Base-by-base conservation (phyloP, 2,329 filamentous ascomycete genomes). In the Ascochyta rabiei region DNA sequence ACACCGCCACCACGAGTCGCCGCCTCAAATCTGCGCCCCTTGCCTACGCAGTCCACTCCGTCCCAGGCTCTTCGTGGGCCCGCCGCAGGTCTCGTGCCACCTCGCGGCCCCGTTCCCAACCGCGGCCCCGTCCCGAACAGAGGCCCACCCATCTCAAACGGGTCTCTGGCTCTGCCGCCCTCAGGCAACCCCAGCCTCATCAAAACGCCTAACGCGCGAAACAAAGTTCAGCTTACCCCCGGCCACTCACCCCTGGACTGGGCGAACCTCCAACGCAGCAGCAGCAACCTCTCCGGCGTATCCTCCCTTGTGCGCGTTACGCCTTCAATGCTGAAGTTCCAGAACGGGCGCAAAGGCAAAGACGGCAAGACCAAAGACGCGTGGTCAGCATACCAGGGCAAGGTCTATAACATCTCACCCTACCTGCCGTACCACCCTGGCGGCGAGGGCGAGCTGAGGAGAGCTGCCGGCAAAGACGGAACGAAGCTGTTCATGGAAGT, bases 221-320 rank as follows among this genome's bases (percentile, higher is more conserved):
- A 83, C 74, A 90, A 93, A 69, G 90, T 97, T 4, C 81, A 89
- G 8, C 85, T 99, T 4, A 84, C 87, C n/a, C 95, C 95, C 0
- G 93, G 95, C 28, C 93, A 93, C 79, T 96, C 91, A 2, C 93
- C 95, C 0, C 86, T 99, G 12, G 95, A 99, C 82, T 99, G 95
- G 95, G 95, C 95, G 12, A 86, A 89, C 6, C 84, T 96, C 1
- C 88, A 91, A 59, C 84, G 92, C 23, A 88, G 89, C n/a, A 85
- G 85, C 34, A 66, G 67, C 45, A 80, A 80, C 49, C 65, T 81
- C 1, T 73, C 78, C 8, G 79, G 79, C 16, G 79, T 86, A 0
- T 68, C 77, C 61, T 89, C 57, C 65, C 83, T 61, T 61, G 77
- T 90, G 37, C 86, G 89, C 40, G 91, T 99, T 31, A 90, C 93